Evolutionary conservation across 139 green algal species (phyloP), one percentile per base, ranked within the genome.

Genomic region (Tetradesmus lagerheimii): DNA sequence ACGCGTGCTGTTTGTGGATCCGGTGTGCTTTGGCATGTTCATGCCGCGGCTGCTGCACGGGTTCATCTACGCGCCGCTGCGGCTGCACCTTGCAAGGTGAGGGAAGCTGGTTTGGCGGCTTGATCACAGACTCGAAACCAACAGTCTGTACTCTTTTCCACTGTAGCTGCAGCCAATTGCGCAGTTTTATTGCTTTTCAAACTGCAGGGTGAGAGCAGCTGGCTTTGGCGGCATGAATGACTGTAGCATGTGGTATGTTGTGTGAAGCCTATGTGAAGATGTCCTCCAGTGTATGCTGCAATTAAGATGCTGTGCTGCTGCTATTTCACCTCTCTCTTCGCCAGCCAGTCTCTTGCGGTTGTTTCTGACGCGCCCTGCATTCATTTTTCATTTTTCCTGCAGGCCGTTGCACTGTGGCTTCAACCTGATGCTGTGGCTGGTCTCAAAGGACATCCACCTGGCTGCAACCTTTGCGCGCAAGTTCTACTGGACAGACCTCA

Each of bases 41-140:
- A 90, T 92, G 87, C 91, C 91, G 0, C 43, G 80, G 37, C 91
- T 93, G 88, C 91, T 93, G 78, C 37, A 87, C 53, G 87, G 67
- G 82, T 95, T 95, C 80, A 71, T 95, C 16, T 94, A 94, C 89
- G 86, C 89, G 5, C 77, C 79, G n/a, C 80, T 86, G 43, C 62
- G 45, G 14, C 3, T 86, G 80, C 20, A 74, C 8, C 15, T 11
- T 20, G 50, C 5, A 27, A 86, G 80, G 80, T 86, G 80, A 0
- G 45, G 4, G 5, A 1, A 5, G 14, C n/a, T 37, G 67, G 39
- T 67, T 18, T 50, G 8, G 43, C 43, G 4, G 43, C 8, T 50
- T n/a, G n/a, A n/a, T n/a, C n/a, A n/a, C n/a, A n/a, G n/a, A n/a
- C n/a, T n/a, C n/a, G n/a, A n/a, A n/a, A n/a, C n/a, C n/a, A n/a